A percentile compares a stretch with the other conserved stretches of the same genome.
Conservation (phyloP, 495 filamentous ascomycete species). For the Recurvomyces mirabilis region DNA sequence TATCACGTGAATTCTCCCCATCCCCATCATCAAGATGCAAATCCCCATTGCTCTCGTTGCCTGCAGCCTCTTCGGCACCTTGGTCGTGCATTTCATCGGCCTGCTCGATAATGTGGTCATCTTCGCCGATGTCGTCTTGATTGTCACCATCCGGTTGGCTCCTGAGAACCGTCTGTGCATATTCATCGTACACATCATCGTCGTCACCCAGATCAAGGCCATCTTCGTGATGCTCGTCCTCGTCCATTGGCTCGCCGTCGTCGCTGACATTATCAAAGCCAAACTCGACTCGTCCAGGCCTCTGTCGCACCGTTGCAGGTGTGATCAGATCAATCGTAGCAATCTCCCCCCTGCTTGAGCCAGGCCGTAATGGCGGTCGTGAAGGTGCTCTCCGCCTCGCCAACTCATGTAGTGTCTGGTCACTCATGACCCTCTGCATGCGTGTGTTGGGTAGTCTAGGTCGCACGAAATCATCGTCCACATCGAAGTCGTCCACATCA, state of each 20-base stretch:
- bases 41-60: neutral
- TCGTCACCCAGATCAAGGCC: neutral
- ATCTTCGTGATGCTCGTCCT: neutral
- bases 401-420: constrained; percentile 5
- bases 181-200: constrained; percentile 25
- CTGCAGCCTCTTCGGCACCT: neutral
- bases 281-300: constrained; percentile 1
- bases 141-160: constrained; percentile 15
- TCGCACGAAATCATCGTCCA: neutral
- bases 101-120: neutral
- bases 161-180: constrained; percentile 15
- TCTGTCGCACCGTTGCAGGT: constrained; percentile 4
- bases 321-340: constrained; percentile 17
- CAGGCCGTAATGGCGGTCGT: constrained; percentile 5
- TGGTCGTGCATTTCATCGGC: neutral
- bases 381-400: constrained; percentile 5
- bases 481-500: constrained; percentile 5
- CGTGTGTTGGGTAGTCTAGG: no score
- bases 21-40: neutral
- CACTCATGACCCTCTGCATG: constrained; percentile 12
- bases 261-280: neutral
- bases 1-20: neutral
- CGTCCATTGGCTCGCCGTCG: constrained; percentile 11
- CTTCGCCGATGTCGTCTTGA: neutral
- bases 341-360: constrained; percentile 7